A percentile compares a stretch with the other conserved stretches of the same genome.
Evolutionary conservation across 345 rosid genomes (phyloP).

Genomic region (Brassica nigra): DNA sequence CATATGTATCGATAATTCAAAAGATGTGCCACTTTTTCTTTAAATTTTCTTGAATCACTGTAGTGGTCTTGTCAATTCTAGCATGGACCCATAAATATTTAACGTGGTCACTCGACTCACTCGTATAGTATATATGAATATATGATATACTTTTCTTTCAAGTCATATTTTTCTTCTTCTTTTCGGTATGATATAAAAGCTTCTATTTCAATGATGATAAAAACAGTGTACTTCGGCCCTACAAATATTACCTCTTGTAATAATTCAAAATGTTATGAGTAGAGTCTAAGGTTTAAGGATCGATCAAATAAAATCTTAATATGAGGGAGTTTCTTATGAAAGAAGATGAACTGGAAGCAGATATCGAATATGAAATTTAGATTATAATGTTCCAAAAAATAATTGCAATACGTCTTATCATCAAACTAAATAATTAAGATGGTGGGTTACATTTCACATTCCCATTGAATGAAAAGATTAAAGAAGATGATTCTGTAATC

Average conservation of each 20-base stretch:
- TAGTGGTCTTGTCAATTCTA: conserved; percentile 43
- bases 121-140: conserved; percentile 23
- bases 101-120: conserved; percentile 39
- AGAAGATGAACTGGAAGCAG: not conserved
- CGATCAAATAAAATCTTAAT: conserved; percentile 30
- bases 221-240: conserved; percentile 31
- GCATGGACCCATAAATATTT: conserved; percentile 45
- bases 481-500: conserved; percentile 35
- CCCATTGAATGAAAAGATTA: conserved; percentile 6
- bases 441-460: conserved; percentile 35
- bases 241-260: conserved; percentile 28
- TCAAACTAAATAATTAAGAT: not conserved
- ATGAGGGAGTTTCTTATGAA: conserved; percentile 3
- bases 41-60: conserved; percentile 25
- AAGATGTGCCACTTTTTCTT: conserved; percentile 34
- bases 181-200: conserved; percentile 31
- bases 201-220: conserved; percentile 33
- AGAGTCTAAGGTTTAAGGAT: conserved; percentile 32
- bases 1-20: conserved; percentile 13
- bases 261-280: conserved; percentile 19
- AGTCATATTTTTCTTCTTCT: conserved; percentile 6
- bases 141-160: conserved; percentile 36
- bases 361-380: not conserved
- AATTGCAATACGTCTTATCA: not conserved
- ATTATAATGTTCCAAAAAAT: not conserved